Base-by-base conservation (phyloP, 2,329 filamentous ascomycete genomes). In the Penicillium sp. region DNA sequence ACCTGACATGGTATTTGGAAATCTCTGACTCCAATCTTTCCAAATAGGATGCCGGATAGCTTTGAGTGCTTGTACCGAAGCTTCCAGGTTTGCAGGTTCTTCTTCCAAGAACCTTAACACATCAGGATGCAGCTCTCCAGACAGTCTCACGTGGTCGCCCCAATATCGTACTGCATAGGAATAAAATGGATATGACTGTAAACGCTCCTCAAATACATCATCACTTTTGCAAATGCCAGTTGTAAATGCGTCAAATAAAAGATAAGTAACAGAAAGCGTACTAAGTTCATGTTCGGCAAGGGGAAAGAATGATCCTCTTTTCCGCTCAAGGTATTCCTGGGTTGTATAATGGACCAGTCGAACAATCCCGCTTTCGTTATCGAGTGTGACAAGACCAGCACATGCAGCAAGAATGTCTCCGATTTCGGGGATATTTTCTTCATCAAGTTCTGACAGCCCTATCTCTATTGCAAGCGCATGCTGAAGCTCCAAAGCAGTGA, bases 381-480 rank as follows among this genome's bases (percentile, higher is more conserved):
- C 72, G 5, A 70, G 40, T 2, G 63, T 65, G 4, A 74, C 63
- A 4, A 75, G 58, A 1, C 73, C 73, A 38, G 63, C 65, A 46
- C 72, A 74, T 13, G 67, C 54, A 7, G 61, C 59, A 30, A 63
- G 43, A 2, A 69, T 57, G 4, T 58, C 55, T 11, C 59, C 47
- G 4, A 73, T 35, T 0, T 70, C 57, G 0, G 70, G 56, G 0
- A 78, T 18, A 18, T 74, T 73, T 0, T 76, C 68, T 42, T 67
- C 19, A 4, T 78, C 70, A 10, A 79, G 46, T 1, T 63, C 51
- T 0, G 45, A 0, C 2, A 61, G 39, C 0, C 57, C 68, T 2
- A 47, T 1, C 36, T 76, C 70, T 0, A 77, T 61, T 0, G 73
- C 77, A 13, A 82, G 67, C 0, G 77, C 78, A 56, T 79, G 69